phyloP scores from a whole-genome alignment of 2,329 filamentous ascomycete genomes.

The Intubia oerlemansii region DNA sequence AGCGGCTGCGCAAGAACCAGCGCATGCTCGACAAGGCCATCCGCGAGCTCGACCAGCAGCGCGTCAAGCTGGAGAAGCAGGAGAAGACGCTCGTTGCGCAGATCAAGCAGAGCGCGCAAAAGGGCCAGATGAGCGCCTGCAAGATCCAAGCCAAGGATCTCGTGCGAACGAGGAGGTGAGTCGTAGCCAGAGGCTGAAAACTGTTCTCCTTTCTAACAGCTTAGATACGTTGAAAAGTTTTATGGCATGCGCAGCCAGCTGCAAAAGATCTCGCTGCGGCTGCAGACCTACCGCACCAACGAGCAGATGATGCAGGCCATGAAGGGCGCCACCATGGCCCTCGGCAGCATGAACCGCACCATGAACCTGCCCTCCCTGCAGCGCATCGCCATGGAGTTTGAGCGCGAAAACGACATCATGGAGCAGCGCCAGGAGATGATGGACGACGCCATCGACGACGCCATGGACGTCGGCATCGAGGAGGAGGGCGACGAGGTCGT shows the following conservation, averaged over 20 bases:
- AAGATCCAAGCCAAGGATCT: slow-evolving; percentile 97
- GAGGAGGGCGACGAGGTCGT: slow-evolving; percentile 95
- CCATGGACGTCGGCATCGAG: slow-evolving; percentile 73
- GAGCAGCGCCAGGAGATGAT: slow-evolving; percentile 98
- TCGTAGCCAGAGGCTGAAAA: not conserved
- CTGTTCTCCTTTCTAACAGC: too few species aligned
- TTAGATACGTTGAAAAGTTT: slow-evolving; percentile 89
- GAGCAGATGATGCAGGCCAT: slow-evolving; percentile 99
- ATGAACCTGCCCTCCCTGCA: slow-evolving; percentile 95
- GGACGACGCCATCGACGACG: slow-evolving; percentile 96
- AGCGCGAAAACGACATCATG: slow-evolving; percentile 98
- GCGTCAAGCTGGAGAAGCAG: slow-evolving; percentile 91
- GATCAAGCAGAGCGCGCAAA: slow-evolving; percentile 97
- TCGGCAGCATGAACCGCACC: slow-evolving; percentile 91
- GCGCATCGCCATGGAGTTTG: slow-evolving; percentile 96
- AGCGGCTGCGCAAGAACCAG: slow-evolving; percentile 84
- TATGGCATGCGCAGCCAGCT: slow-evolving; percentile 95
- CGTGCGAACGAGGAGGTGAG: slow-evolving; percentile 64
- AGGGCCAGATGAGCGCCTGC: slow-evolving; percentile 93
- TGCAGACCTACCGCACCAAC: slow-evolving; percentile 83
- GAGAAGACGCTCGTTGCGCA: slow-evolving; percentile 92
- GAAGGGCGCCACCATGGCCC: slow-evolving; percentile 85
- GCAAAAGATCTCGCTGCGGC: slow-evolving; percentile 76
- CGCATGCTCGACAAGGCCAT: slow-evolving; percentile 94
- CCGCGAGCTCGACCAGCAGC: slow-evolving; percentile 82